phyloP scores from a whole-genome alignment of 805 yeast species.

The Kuraishia molischiana region DNA sequence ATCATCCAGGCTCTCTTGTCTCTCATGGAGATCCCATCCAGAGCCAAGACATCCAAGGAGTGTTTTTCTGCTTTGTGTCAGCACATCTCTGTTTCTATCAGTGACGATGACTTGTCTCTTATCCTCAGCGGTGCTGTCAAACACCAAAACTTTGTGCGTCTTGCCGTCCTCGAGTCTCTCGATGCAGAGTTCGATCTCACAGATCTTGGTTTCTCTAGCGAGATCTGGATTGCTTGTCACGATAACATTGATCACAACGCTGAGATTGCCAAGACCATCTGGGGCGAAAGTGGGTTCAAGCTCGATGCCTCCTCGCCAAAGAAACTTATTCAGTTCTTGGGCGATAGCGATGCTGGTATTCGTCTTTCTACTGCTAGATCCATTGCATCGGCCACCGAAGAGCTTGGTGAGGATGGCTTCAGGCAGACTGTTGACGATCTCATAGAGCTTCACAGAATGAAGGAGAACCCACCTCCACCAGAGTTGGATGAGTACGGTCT shows the following conservation, averaged over 20 bases:
- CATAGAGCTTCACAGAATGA: conserved; percentile 44
- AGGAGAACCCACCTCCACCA: conserved; percentile 68
- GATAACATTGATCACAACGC: conserved; percentile 59
- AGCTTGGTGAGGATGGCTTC: conserved; percentile 19
- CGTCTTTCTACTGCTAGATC: conserved; percentile 69
- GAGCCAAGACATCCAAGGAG: conserved; percentile 76
- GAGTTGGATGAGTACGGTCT: conserved; percentile 74
- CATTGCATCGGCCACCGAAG: conserved; percentile 44
- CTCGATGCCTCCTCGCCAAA: conserved; percentile 34
- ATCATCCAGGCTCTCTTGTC: conserved; percentile 54
- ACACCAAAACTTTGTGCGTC: conserved; percentile 63
- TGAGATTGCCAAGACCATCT: conserved; percentile 67
- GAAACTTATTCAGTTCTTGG: conserved; percentile 39
- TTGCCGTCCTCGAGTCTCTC: conserved; percentile 70
- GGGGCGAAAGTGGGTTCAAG: conserved; percentile 66
- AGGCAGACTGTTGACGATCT: conserved; percentile 30
- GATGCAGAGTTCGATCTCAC: conserved; percentile 74
- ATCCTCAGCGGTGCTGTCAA: conserved; percentile 48
- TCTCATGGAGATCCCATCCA: conserved; percentile 63
- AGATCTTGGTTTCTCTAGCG: conserved; percentile 39
- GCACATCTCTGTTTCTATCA: conserved; percentile 56
- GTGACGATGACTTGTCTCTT: conserved; percentile 44
- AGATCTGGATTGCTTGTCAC: conserved; percentile 69
- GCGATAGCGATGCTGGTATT: conserved; percentile 50
- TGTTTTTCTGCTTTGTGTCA: conserved; percentile 73